Percentiles rank a stretch among this genome's conserved stretches.
phyloP scores from a whole-genome alignment of 495 filamentous ascomycete genomes.

The Extremus antarcticus region DNA sequence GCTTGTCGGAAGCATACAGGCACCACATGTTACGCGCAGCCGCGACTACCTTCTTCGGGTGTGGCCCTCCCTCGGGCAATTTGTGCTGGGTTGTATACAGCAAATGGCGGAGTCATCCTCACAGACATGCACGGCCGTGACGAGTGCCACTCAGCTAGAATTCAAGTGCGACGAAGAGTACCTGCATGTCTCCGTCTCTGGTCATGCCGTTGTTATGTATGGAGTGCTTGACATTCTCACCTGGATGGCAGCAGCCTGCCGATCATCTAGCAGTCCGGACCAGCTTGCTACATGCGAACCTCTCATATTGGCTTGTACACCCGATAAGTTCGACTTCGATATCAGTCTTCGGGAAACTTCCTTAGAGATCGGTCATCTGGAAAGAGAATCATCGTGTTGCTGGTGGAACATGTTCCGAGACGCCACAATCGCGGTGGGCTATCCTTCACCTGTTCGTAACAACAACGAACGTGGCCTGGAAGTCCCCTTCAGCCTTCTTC shows the following conservation, averaged over 20 bases:
- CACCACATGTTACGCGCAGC: background rate
- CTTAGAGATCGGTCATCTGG: background rate
- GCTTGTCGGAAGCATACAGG: background rate
- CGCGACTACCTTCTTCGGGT: background rate
- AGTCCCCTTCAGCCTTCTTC: background rate
- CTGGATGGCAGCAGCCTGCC: background rate
- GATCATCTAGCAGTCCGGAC: background rate
- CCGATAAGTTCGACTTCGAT: background rate
- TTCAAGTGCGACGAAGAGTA: background rate
- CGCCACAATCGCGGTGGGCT: background rate
- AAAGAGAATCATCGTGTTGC: background rate
- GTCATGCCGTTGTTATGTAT: background rate
- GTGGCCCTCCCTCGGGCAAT: background rate
- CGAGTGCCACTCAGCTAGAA: background rate
- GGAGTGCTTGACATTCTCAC: background rate
- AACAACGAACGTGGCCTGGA: background rate
- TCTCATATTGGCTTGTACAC: background rate
- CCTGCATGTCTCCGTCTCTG: background rate
- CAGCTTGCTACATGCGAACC: background rate
- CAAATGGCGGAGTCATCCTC: background rate
- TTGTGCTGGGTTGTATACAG: background rate
- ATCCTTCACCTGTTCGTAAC: background rate
- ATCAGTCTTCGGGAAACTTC: background rate
- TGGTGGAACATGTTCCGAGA: background rate
- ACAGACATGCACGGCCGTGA: background rate